Evolutionary conservation across 768 basidiomycete species (phyloP), one percentile per base, ranked within the genome.

Genomic region (Dioszegia aurantiaca): DNA sequence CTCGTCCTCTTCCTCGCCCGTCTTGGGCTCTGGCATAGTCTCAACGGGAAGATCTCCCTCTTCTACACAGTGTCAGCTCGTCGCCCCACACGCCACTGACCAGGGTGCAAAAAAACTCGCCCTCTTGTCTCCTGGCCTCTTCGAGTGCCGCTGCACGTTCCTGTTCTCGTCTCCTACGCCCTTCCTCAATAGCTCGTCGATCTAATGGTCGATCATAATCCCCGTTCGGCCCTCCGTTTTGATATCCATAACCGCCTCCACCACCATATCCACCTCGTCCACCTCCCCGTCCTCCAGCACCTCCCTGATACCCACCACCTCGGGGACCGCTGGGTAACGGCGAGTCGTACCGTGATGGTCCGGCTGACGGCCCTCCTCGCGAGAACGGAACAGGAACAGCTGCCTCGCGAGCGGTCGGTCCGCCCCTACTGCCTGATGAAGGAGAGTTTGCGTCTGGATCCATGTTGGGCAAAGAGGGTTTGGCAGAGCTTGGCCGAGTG

Each of bases 111-210:
- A n/a, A n/a, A n/a, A 36, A 61, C 57, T 58, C 56, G 46, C 64
- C 60, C 31, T 59, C 60, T 48, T 65, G 47, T 19, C 65, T 36
- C 55, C 60, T 37, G 62, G 58, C 61, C 30, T 65, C 69, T 9
- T 58, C 59, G 8, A 63, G 40, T 14, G 64, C 70, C 28, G 52
- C 66, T 6, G 70, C 70, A 52, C 73, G 58, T 49, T 74, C 73
- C 60, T 68, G 68, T 59, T 74, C 73, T 55, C 73, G 28, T 41
- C 63, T 41, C 33, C 75, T 37, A 45, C 75, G 36, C 2, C 75
- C 75, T 58, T 77, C 75, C 55, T 77, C 73, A 23, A 74, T 74
- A 23, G 70, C 73, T 59, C 67, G 45, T 27, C 73, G 37, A 62
- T 74, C 73, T 21, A 74, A 51, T n/a, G 73, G 73, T 54, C 63